These are phyloP conservation scores for Ustilago xerochloae DNA, from an alignment of 1,284 basidiomycete species.

Conservation along the genomic window DNA sequence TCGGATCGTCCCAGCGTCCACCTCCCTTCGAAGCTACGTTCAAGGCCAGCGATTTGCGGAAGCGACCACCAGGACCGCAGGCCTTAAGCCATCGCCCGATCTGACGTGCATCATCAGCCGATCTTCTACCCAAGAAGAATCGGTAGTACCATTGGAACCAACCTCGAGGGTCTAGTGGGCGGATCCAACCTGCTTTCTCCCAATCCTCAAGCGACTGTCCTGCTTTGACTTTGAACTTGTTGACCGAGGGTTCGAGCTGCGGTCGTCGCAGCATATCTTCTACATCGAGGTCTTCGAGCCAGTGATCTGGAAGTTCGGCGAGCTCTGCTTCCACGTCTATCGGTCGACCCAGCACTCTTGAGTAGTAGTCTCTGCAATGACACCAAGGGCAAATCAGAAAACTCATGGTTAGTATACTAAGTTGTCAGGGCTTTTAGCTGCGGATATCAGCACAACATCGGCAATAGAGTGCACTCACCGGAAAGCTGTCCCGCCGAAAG, in stretches of 20 bases:
- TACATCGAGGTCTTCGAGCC: slow-evolving; percentile 50
- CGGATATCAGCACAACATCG: too few relatives aligned
- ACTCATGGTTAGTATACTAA: too few relatives aligned
- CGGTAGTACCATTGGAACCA: slow-evolving; percentile 70
- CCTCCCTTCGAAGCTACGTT: slow-evolving; percentile 66
- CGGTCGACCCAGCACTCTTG: slow-evolving; percentile 33
- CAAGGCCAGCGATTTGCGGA: slow-evolving; percentile 69
- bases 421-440: too few relatives aligned
- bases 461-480: slow-evolving; percentile 47
- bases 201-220: slow-evolving; percentile 70
- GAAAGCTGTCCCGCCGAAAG: slow-evolving; percentile 71
- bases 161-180: slow-evolving; percentile 70
- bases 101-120: slow-evolving; percentile 70
- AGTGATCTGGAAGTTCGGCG: slow-evolving; percentile 46
- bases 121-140: slow-evolving; percentile 70
- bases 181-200: slow-evolving; percentile 71
- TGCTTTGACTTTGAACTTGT: slow-evolving; percentile 70
- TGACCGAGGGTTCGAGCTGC: slow-evolving; percentile 65
- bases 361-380: slow-evolving; percentile 38
- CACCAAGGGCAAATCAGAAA: background rate
- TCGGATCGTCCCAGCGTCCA: slow-evolving; percentile 65
- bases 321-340: slow-evolving; percentile 53
- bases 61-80: slow-evolving; percentile 70
- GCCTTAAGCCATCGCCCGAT: slow-evolving; percentile 71
- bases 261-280: slow-evolving; percentile 41